phyloP scores from a whole-genome alignment of 331 rosid genomes.

The Rhamnella rubrinervis region DNA sequence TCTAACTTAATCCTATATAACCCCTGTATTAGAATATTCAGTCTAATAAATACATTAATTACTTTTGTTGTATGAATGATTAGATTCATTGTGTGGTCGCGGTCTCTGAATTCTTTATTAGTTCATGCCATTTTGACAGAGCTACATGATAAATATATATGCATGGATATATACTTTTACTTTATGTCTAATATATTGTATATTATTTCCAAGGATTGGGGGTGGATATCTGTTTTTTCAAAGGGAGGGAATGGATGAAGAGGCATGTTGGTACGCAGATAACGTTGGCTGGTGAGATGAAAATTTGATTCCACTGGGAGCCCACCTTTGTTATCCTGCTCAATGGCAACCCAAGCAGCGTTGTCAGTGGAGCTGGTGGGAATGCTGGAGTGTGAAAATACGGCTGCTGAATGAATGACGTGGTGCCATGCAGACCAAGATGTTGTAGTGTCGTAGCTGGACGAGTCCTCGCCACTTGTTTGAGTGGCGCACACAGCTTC shows the following conservation, averaged over 20 bases:
- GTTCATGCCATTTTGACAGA: too few relatives aligned
- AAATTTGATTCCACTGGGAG: background rate
- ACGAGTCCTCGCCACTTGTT: conserved; percentile 13
- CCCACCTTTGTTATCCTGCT: conserved; percentile 10
- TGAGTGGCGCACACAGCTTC: conserved; percentile 22
- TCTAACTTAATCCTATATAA: too few relatives aligned
- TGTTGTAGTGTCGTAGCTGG: conserved; percentile 1
- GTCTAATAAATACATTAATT: too few relatives aligned
- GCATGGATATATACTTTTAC: too few relatives aligned
- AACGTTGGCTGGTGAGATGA: background rate
- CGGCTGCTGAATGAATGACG: conserved; percentile 11
- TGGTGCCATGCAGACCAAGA: conserved; percentile 2
- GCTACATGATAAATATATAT: too few relatives aligned
- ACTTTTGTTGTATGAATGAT: too few relatives aligned
- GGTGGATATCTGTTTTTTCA: background rate
- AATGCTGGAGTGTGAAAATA: background rate
- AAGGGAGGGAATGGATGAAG: background rate
- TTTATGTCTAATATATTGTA: too few relatives aligned
- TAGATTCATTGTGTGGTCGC: too few relatives aligned
- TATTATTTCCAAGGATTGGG: too few relatives aligned
- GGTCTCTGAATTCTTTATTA: too few relatives aligned
- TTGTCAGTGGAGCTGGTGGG: background rate
- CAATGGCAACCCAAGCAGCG: too few relatives aligned
- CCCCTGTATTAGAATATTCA: too few relatives aligned
- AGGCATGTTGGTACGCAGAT: background rate